A percentile compares a stretch with the other conserved stretches of the same genome.
Conservation (phyloP, 2,329 filamentous ascomycete species). For the Paecilomyces sp. region DNA sequence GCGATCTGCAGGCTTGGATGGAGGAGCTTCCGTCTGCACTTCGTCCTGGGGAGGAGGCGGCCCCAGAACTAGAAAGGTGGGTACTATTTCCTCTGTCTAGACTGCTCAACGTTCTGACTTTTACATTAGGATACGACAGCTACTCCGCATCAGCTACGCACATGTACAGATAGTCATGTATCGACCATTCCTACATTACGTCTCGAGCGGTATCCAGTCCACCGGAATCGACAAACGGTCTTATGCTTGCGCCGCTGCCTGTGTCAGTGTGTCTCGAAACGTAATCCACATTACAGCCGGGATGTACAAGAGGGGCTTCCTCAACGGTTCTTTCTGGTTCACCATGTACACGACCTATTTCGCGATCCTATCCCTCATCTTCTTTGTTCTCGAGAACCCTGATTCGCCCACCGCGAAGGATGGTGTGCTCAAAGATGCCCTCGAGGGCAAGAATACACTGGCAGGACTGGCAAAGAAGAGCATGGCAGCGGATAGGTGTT, state of each 20-base stretch:
- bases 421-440: slow-evolving; percentile 70
- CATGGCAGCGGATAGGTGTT: slow-evolving; percentile 82
- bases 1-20: slow-evolving; percentile 57
- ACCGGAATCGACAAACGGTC: slow-evolving; percentile 53
- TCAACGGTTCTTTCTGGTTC: slow-evolving; percentile 61
- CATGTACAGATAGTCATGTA: slow-evolving; percentile 60
- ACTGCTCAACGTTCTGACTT: slow-evolving; percentile 34
- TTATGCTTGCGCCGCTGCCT: slow-evolving; percentile 59
- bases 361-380: slow-evolving; percentile 56
- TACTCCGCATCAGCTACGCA: slow-evolving; percentile 57
- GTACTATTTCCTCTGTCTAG: slow-evolving; percentile 16
- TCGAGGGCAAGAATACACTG: slow-evolving; percentile 76
- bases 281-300: slow-evolving; percentile 59
- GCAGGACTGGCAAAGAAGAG: slow-evolving; percentile 73
- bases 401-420: slow-evolving; percentile 59
- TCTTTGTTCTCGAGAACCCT: slow-evolving; percentile 59
- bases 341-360: slow-evolving; percentile 64
- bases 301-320: slow-evolving; percentile 55
- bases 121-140: slow-evolving; percentile 45
- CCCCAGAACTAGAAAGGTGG: slow-evolving; percentile 69
- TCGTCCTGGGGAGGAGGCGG: slow-evolving; percentile 69
- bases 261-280: slow-evolving; percentile 59
- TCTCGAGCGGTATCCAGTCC: slow-evolving; percentile 44
- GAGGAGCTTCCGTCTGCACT: slow-evolving; percentile 65
- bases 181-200: slow-evolving; percentile 59